A percentile compares a stretch with the other conserved stretches of the same genome.
Evolutionary conservation across 2,329 filamentous ascomycete species (phyloP).

Genomic region (Apiospora marii): DNA sequence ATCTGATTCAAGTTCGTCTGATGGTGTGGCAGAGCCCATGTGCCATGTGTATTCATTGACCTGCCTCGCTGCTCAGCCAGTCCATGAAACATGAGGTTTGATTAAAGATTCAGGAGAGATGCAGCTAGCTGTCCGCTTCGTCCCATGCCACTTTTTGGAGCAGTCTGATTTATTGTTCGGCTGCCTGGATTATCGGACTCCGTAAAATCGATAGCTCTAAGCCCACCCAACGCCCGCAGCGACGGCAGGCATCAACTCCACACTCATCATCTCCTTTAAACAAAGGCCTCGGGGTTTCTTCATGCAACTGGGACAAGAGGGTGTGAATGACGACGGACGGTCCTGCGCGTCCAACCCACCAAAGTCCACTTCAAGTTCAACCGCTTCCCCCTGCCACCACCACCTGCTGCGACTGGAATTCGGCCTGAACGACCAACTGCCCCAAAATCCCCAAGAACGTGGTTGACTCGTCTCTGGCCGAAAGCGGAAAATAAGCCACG

Average conservation of each 20-base stretch:
- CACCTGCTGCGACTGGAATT: background rate
- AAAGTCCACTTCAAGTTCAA: background rate
- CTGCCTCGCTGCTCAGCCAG: background rate
- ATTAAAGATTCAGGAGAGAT: background rate
- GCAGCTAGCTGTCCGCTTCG: background rate
- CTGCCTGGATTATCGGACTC: constrained; percentile 8
- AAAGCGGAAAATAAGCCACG: constrained; percentile 16
- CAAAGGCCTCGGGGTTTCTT: constrained; percentile 2
- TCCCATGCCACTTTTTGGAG: background rate
- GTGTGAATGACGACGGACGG: background rate
- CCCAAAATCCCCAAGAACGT: constrained; percentile 4
- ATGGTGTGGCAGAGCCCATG: background rate
- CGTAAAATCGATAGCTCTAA: constrained; percentile 18
- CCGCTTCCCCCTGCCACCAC: background rate
- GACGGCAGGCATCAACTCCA: constrained; percentile 16
- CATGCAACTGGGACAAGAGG: constrained; percentile 11
- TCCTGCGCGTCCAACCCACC: constrained; percentile 1
- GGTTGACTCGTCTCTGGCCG: background rate
- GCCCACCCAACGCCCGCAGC: constrained; percentile 5
- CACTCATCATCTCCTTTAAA: constrained; percentile 18
- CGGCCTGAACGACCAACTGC: background rate
- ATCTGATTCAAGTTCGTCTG: constrained; percentile 18
- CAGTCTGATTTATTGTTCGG: background rate
- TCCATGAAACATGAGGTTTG: constrained; percentile 8
- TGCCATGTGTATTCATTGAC: background rate